These are phyloP conservation scores for Dendrobium nobile DNA, from an alignment of 106 monocot genomes.

Conservation along the genomic window DNA sequence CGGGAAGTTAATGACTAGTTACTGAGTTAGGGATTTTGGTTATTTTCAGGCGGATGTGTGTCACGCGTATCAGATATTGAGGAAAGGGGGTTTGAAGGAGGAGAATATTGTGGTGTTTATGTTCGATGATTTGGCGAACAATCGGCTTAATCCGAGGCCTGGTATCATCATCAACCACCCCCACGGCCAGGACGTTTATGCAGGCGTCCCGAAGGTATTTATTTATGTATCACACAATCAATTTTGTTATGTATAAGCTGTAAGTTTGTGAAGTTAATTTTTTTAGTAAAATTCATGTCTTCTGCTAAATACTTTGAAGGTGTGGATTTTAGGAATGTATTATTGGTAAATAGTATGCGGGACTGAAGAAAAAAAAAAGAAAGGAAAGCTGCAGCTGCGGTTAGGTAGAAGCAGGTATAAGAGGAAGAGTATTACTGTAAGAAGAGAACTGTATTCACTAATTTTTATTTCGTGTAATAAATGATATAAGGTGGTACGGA, in stretches of 20 bases:
- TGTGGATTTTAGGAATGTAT: neutral
- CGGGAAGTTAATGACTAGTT: neutral
- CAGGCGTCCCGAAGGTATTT: constrained; percentile 85
- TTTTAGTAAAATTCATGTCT: neutral
- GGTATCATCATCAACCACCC: constrained; percentile 85
- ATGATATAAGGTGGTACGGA: too few relatives aligned
- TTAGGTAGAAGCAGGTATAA: too few relatives aligned
- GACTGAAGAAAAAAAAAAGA: too few relatives aligned
- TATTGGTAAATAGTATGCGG: too few relatives aligned
- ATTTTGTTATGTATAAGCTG: neutral
- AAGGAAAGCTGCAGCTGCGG: too few relatives aligned
- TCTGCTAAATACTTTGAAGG: neutral
- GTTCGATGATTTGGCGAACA: constrained; percentile 84
- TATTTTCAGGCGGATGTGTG: constrained; percentile 68
- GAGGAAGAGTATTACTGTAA: too few relatives aligned
- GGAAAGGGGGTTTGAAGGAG: constrained; percentile 79
- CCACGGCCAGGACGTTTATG: constrained; percentile 63
- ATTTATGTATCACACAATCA: neutral
- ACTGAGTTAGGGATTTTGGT: neutral
- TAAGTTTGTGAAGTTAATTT: neutral
- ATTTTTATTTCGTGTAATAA: too few relatives aligned
- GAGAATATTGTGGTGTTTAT: constrained; percentile 96
- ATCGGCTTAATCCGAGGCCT: constrained; percentile 58
- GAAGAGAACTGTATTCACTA: too few relatives aligned
- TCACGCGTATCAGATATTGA: constrained; percentile 81